Evolutionary conservation across 805 yeast genomes (phyloP).

Genomic region (Suhomyces pyralidae): DNA sequence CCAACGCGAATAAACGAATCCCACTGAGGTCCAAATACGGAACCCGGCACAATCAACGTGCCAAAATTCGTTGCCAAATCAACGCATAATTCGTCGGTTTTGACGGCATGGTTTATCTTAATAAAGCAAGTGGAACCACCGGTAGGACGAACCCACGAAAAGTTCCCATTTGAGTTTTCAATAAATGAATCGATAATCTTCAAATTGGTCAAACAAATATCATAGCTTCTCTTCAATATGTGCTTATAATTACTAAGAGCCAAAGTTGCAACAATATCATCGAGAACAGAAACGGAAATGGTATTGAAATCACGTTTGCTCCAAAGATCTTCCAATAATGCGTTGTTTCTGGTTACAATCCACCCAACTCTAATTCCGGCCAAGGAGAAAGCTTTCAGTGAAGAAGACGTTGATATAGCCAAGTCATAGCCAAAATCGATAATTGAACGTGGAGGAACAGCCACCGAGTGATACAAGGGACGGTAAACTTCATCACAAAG

Average conservation of each 20-base stretch:
- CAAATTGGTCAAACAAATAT: conserved; percentile 39
- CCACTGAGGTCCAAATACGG: conserved; percentile 31
- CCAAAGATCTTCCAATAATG: conserved; percentile 28
- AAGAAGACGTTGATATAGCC: conserved; percentile 47
- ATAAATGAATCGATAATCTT: conserved; percentile 33
- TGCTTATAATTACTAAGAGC: conserved; percentile 34
- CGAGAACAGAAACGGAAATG: conserved; percentile 46
- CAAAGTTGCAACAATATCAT: conserved; percentile 45
- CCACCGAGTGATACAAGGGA: conserved; percentile 45
- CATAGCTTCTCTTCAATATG: conserved; percentile 39
- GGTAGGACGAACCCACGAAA: conserved; percentile 42
- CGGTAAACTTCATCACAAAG: conserved; percentile 54
- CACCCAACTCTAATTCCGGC: conserved; percentile 57
- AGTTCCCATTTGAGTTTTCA: conserved; percentile 23
- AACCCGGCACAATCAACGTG: conserved; percentile 49
- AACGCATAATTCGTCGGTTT: conserved; percentile 23
- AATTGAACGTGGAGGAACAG: conserved; percentile 34
- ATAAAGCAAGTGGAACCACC: conserved; percentile 50
- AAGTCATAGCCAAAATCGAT: conserved; percentile 39
- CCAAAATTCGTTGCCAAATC: conserved; percentile 33
- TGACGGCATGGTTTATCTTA: conserved; percentile 24
- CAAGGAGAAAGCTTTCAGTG: conserved; percentile 52
- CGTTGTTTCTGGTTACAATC: conserved; percentile 39
- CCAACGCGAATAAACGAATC: conserved; percentile 49
- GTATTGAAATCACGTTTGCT: conserved; percentile 50